A percentile compares a stretch with the other conserved stretches of the same genome.
Evolutionary conservation across 352 stramenopile species (phyloP).

Genomic region (Peronospora destructor): DNA sequence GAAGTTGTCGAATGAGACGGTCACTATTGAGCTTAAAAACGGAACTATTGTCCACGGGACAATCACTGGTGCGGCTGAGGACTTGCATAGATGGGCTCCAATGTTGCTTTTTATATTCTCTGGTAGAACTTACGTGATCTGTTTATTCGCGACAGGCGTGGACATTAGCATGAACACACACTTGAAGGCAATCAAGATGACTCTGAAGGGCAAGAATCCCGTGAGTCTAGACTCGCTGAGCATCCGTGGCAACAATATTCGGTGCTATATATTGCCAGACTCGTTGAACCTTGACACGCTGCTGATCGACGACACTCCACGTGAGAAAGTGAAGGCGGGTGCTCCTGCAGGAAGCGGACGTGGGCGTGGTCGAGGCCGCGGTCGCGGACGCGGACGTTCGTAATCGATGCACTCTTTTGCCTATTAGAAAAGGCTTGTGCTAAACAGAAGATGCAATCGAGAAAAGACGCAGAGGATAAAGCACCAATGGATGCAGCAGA

Average conservation of each 20-base stretch:
- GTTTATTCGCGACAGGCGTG: slow-evolving; percentile 64
- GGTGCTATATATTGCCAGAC: slow-evolving; percentile 91
- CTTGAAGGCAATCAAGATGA: slow-evolving; percentile 98
- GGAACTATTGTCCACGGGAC: slow-evolving; percentile 98
- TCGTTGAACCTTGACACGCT: slow-evolving; percentile 98
- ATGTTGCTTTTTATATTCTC: neutral
- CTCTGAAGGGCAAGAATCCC: slow-evolving; percentile 96
- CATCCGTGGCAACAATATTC: slow-evolving; percentile 98
- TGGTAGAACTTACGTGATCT: neutral
- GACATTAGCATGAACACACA: slow-evolving; percentile 99
- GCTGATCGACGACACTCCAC: slow-evolving; percentile 96
- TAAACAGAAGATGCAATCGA: slow-evolving; percentile 1
- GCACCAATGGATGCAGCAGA: slow-evolving; percentile 13
- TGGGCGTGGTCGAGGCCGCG: slow-evolving; percentile 72
- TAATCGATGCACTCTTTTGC: slow-evolving; percentile 22
- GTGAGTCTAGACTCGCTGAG: slow-evolving; percentile 95
- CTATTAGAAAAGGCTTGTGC: slow-evolving; percentile 1
- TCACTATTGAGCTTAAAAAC: slow-evolving; percentile 99
- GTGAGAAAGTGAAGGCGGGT: slow-evolving; percentile 88
- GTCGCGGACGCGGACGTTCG: slow-evolving; percentile 50
- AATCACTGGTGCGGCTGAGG: slow-evolving; percentile 77
- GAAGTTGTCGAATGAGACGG: slow-evolving; percentile 98
- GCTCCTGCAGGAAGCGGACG: slow-evolving; percentile 52
- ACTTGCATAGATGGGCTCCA: neutral
- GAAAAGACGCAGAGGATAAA: slow-evolving; percentile 10